phyloP scores from a whole-genome alignment of 2,329 filamentous ascomycete species.

The Cladophialophora carrionii region DNA sequence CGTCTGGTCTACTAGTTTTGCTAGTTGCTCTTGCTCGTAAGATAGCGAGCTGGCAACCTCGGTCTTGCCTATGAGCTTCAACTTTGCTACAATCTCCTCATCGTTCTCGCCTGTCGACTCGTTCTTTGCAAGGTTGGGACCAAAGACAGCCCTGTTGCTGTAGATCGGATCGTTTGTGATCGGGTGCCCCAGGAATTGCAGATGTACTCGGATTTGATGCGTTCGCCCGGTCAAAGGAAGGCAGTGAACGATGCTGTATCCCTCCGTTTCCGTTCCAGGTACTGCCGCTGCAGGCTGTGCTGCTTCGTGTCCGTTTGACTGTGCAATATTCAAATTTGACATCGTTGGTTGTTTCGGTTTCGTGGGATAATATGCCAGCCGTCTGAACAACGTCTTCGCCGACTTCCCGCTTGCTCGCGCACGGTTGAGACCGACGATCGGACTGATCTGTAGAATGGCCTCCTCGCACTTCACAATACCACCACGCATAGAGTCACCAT shows the following conservation, averaged over 20 bases:
- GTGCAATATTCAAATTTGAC: slow-evolving; percentile 1
- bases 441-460: slow-evolving; percentile 90
- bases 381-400: slow-evolving; percentile 87
- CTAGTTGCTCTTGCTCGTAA: slow-evolving; percentile 62
- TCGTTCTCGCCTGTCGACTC: slow-evolving; percentile 74
- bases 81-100: slow-evolving; percentile 82
- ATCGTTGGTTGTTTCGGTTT: slow-evolving; percentile 38
- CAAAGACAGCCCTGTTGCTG: slow-evolving; percentile 90
- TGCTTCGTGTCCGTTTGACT: slow-evolving; percentile 7
- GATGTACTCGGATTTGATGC: slow-evolving; percentile 90
- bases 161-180: slow-evolving; percentile 99
- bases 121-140: slow-evolving; percentile 70
- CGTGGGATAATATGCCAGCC: slow-evolving; percentile 82
- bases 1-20: slow-evolving; percentile 34
- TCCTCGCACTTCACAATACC: slow-evolving; percentile 87
- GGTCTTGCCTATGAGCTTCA: slow-evolving; percentile 90
- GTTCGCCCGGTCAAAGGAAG: slow-evolving; percentile 91
- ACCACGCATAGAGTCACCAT: slow-evolving; percentile 32
- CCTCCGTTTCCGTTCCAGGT: slow-evolving; percentile 57
- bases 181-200: slow-evolving; percentile 91
- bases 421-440: slow-evolving; percentile 89
- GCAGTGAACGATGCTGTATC: slow-evolving; percentile 94
- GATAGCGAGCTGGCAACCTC: slow-evolving; percentile 88
- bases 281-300: slow-evolving; percentile 43
- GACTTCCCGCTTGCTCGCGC: slow-evolving; percentile 92